phyloP scores from a whole-genome alignment of 1,284 basidiomycete genomes.

The Cryptococcus maquisensis region DNA sequence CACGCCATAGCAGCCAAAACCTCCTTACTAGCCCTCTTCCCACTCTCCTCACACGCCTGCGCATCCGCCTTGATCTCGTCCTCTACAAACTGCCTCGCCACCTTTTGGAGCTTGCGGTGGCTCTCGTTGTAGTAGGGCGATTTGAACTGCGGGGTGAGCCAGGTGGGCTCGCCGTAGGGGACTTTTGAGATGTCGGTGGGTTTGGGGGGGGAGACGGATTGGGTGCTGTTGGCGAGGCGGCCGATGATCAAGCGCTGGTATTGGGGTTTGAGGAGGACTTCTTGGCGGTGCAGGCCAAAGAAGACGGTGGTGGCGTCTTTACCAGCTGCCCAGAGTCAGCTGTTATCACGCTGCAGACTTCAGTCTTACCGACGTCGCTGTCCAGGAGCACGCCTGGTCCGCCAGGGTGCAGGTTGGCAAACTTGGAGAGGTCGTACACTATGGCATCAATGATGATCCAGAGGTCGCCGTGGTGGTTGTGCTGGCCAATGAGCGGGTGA shows the following conservation, averaged over 20 bases:
- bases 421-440: slow-evolving; percentile 75
- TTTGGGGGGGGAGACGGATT: slow-evolving; percentile 55
- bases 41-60: slow-evolving; percentile 67
- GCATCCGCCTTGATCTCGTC: slow-evolving; percentile 53
- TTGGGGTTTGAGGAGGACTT: slow-evolving; percentile 69
- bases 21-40: slow-evolving; percentile 57
- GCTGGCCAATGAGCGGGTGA: slow-evolving; percentile 50
- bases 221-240: slow-evolving; percentile 61
- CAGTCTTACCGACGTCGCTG: slow-evolving; percentile 66
- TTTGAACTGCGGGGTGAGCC: slow-evolving; percentile 72
- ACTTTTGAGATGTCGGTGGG: slow-evolving; percentile 62
- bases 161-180: slow-evolving; percentile 78
- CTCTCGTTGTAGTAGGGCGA: slow-evolving; percentile 77
- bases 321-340: slow-evolving; percentile 56
- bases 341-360: too few species aligned
- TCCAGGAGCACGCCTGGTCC: slow-evolving; percentile 70
- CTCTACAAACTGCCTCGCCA: slow-evolving; percentile 57
- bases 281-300: slow-evolving; percentile 74
- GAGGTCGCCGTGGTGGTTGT: slow-evolving; percentile 69
- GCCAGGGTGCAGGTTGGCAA: slow-evolving; percentile 75
- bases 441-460: slow-evolving; percentile 80
- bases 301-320: slow-evolving; percentile 81
- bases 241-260: slow-evolving; percentile 68
- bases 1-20: slow-evolving; percentile 47
- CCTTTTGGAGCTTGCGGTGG: slow-evolving; percentile 49